Percentiles rank a stretch among this genome's conserved stretches.
Conservation (phyloP, 2,329 filamentous ascomycete genomes). For the Neofusicoccum laricinum region DNA sequence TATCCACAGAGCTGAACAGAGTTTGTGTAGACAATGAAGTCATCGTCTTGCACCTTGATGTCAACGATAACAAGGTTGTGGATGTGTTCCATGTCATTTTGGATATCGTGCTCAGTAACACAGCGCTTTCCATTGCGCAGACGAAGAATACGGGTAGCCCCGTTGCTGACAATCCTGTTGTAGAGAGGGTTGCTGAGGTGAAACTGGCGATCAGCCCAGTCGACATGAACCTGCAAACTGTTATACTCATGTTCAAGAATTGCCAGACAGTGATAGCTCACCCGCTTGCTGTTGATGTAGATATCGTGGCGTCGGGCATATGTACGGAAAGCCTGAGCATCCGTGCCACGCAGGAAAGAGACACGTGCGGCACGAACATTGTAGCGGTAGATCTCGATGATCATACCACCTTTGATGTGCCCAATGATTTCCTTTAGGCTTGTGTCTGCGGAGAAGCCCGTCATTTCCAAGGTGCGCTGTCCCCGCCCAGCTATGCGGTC, state of each 20-base stretch:
- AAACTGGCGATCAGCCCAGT: slow-evolving; percentile 71
- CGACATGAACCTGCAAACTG: slow-evolving; percentile 58
- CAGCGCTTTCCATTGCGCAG: not conserved
- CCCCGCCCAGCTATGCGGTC: not conserved
- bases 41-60: slow-evolving; percentile 54
- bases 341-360: slow-evolving; percentile 64
- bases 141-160: slow-evolving; percentile 64
- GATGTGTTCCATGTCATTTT: slow-evolving; percentile 76
- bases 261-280: slow-evolving; percentile 41
- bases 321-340: slow-evolving; percentile 58
- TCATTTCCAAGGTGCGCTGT: slow-evolving; percentile 60
- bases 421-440: slow-evolving; percentile 65
- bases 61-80: slow-evolving; percentile 72
- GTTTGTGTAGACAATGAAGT: slow-evolving; percentile 70
- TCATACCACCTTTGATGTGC: slow-evolving; percentile 65
- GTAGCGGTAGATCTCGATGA: slow-evolving; percentile 67
- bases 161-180: slow-evolving; percentile 57
- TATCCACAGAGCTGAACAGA: slow-evolving; percentile 73
- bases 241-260: not conserved
- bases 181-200: slow-evolving; percentile 61
- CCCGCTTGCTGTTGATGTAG: slow-evolving; percentile 66
- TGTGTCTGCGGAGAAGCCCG: slow-evolving; percentile 59
- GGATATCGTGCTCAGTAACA: slow-evolving; percentile 63
- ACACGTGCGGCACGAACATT: slow-evolving; percentile 61
- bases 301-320: slow-evolving; percentile 64